Evolutionary conservation across 768 basidiomycete species (phyloP).

Genomic region (Tubosaeta sp.): DNA sequence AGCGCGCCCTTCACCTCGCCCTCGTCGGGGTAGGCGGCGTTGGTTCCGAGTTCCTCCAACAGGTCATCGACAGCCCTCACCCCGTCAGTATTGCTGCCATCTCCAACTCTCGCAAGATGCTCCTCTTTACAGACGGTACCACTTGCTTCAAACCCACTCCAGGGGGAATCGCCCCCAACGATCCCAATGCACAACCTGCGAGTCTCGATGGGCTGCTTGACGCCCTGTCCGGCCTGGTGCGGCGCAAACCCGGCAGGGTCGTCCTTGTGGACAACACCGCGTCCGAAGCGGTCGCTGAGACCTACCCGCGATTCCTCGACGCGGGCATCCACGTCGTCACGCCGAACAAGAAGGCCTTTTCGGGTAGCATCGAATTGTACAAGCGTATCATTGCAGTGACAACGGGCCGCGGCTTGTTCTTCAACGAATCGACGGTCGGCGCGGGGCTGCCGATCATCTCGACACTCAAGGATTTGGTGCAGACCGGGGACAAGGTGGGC

Average conservation of each 20-base stretch:
- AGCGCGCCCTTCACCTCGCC: constrained; percentile 52
- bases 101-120: constrained; percentile 58
- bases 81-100: constrained; percentile 67
- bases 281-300: constrained; percentile 69
- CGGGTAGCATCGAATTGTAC: constrained; percentile 64
- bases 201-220: constrained; percentile 39
- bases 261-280: constrained; percentile 92
- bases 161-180: constrained; percentile 48
- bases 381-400: constrained; percentile 54
- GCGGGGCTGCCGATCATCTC: constrained; percentile 92
- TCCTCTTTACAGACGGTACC: constrained; percentile 50
- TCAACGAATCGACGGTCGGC: constrained; percentile 92
- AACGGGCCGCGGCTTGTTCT: constrained; percentile 49
- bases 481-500: constrained; percentile 85
- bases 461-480: constrained; percentile 87
- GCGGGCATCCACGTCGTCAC: constrained; percentile 86
- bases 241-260: constrained; percentile 43
- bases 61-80: constrained; percentile 58
- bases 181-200: constrained; percentile 29
- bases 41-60: constrained; percentile 80
- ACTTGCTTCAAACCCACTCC: constrained; percentile 34
- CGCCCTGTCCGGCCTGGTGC: constrained; percentile 44
- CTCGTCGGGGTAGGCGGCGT: constrained; percentile 92
- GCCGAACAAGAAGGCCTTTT: constrained; percentile 97
- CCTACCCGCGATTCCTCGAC: constrained; percentile 77